These are phyloP conservation scores for Tricholoma sp. DNA, from an alignment of 768 basidiomycete genomes.

Conservation along the genomic window DNA sequence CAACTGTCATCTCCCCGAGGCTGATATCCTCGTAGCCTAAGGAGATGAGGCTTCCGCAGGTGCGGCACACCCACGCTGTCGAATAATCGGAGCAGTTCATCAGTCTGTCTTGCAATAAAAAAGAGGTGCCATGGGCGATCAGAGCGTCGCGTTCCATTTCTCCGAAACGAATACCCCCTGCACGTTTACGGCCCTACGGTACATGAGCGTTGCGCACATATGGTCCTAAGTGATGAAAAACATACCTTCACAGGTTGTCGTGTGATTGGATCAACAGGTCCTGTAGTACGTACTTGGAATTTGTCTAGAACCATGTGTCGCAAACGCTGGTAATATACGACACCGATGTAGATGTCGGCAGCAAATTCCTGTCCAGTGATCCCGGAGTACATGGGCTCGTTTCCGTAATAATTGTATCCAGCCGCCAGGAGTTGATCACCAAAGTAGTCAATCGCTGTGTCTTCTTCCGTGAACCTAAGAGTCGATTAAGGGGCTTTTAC, in stretches of 20 bases:
- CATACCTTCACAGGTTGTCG: conserved; percentile 92
- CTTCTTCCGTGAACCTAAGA: conserved; percentile 93
- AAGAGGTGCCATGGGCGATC: conserved; percentile 97
- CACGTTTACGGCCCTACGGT: conserved; percentile 88
- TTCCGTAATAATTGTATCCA: conserved; percentile 98
- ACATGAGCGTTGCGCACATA: neutral
- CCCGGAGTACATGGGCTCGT: conserved; percentile 99
- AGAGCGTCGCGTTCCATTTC: conserved; percentile 99
- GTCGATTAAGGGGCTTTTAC: conserved; percentile 10
- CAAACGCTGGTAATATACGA: conserved; percentile 97
- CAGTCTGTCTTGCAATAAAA: conserved; percentile 94
- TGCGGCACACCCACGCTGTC: conserved; percentile 97
- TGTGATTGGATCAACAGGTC: conserved; percentile 93
- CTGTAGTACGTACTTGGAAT: conserved; percentile 98
- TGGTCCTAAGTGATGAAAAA: conserved; percentile 1
- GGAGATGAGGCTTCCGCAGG: conserved; percentile 92
- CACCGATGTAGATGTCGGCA: conserved; percentile 97
- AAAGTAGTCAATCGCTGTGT: conserved; percentile 97
- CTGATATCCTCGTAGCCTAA: conserved; percentile 90
- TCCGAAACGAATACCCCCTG: conserved; percentile 98
- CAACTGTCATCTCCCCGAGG: conserved; percentile 58
- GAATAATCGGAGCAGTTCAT: conserved; percentile 99
- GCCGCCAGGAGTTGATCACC: conserved; percentile 90
- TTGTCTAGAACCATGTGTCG: conserved; percentile 99
- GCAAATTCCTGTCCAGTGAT: conserved; percentile 98